phyloP scores from a whole-genome alignment of 805 yeast genomes.

The Lachancea quebecensis region DNA sequence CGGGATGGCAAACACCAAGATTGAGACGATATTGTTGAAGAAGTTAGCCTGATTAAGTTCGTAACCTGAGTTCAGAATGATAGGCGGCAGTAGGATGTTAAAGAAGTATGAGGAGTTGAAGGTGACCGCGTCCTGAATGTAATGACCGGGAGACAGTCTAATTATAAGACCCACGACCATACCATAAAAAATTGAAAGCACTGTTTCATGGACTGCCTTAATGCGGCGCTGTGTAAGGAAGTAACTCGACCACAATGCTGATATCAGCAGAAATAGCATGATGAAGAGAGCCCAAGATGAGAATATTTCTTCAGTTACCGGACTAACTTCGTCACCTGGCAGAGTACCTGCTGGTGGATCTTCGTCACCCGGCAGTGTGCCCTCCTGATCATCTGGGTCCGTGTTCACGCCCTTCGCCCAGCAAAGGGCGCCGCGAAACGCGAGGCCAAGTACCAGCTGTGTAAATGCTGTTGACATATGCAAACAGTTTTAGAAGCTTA shows the following conservation, averaged over 20 bases:
- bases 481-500: neutral
- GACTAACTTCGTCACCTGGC: constrained; percentile 63
- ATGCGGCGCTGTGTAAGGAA: constrained; percentile 85
- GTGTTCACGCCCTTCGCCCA: constrained; percentile 11
- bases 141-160: constrained; percentile 90
- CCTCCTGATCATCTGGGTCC: constrained; percentile 30
- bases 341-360: constrained; percentile 41
- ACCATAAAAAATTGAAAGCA: constrained; percentile 90
- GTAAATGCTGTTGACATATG: neutral
- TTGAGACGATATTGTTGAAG: constrained; percentile 85
- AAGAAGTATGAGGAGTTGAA: constrained; percentile 92
- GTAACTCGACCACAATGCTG: constrained; percentile 93
- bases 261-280: constrained; percentile 65
- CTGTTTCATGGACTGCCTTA: constrained; percentile 96
- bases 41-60: constrained; percentile 94
- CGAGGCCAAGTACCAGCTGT: neutral
- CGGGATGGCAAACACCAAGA: constrained; percentile 89
- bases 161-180: constrained; percentile 92
- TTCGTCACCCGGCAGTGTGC: constrained; percentile 31
- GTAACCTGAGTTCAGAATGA: constrained; percentile 91
- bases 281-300: constrained; percentile 97
- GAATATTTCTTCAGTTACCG: constrained; percentile 89
- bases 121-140: constrained; percentile 93
- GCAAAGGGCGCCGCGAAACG: constrained; percentile 2
- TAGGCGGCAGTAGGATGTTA: constrained; percentile 91